phyloP scores from a whole-genome alignment of 1,284 basidiomycete species.

The Wallemia hederae region DNA sequence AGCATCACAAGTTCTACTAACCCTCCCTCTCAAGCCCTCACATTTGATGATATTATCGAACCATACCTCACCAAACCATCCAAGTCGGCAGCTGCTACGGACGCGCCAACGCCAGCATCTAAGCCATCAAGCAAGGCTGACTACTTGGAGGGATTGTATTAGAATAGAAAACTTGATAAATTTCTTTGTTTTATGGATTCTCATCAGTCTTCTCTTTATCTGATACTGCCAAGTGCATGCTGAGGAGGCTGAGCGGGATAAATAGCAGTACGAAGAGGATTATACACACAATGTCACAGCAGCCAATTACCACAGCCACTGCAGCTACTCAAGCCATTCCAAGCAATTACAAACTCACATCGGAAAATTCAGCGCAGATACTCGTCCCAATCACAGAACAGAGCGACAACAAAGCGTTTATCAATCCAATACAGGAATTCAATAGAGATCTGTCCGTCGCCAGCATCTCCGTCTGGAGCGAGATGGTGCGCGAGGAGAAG shows the following conservation, averaged over 20 bases:
- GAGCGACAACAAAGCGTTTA: conserved; percentile 46
- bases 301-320: too few relatives aligned
- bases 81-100: too few relatives aligned
- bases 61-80: not conserved
- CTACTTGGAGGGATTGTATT: not conserved
- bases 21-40: not conserved
- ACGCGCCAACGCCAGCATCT: not conserved
- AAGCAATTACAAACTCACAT: not conserved
- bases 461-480: conserved; percentile 59
- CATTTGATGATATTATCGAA: not conserved
- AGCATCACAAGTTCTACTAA: not conserved
- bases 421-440: conserved; percentile 96
- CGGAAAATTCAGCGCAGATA: conserved; percentile 57
- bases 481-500: conserved; percentile 36
- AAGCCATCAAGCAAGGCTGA: not conserved
- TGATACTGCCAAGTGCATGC: not conserved
- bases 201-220: not conserved
- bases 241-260: too few relatives aligned
- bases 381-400: conserved; percentile 26
- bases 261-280: too few relatives aligned
- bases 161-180: not conserved
- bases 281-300: too few relatives aligned
- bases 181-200: not conserved
- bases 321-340: not conserved
- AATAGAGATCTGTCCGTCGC: conserved; percentile 82